Evolutionary conservation across 2,329 filamentous ascomycete genomes (phyloP).

Genomic region (Arachnomyces sp.): DNA sequence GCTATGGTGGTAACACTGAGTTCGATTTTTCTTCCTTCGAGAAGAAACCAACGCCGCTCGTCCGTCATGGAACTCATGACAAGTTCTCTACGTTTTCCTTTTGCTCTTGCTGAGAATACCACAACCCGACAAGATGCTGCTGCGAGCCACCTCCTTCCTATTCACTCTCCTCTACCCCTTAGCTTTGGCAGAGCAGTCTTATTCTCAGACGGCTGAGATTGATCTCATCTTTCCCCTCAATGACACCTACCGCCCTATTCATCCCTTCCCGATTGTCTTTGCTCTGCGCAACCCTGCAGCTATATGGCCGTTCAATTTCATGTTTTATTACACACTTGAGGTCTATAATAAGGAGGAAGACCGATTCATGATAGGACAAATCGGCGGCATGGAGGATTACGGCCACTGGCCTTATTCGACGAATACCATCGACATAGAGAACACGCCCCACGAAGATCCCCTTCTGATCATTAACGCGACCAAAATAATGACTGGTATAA

Average conservation of each 20-base stretch:
- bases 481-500: not conserved
- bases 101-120: no score
- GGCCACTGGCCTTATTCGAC: not conserved
- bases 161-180: no score
- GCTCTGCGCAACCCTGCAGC: conserved; percentile 4
- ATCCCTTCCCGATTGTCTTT: conserved; percentile 5
- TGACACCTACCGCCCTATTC: conserved; percentile 3
- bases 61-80: no score
- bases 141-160: no score
- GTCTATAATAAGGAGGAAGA: not conserved
- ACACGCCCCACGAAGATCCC: not conserved
- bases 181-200: no score
- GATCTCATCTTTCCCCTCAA: conserved; percentile 8
- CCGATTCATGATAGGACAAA: not conserved
- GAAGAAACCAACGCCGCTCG: no score
- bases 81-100: no score
- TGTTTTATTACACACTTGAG: not conserved
- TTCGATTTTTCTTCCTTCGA: no score
- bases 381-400: not conserved
- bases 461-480: not conserved
- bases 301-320: conserved; percentile 1
- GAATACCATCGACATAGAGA: not conserved
- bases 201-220: not conserved
- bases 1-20: no score
- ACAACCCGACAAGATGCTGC: no score